Base-by-base conservation (phyloP, 1,284 basidiomycete species). In the Boletus albobrunnescens region DNA sequence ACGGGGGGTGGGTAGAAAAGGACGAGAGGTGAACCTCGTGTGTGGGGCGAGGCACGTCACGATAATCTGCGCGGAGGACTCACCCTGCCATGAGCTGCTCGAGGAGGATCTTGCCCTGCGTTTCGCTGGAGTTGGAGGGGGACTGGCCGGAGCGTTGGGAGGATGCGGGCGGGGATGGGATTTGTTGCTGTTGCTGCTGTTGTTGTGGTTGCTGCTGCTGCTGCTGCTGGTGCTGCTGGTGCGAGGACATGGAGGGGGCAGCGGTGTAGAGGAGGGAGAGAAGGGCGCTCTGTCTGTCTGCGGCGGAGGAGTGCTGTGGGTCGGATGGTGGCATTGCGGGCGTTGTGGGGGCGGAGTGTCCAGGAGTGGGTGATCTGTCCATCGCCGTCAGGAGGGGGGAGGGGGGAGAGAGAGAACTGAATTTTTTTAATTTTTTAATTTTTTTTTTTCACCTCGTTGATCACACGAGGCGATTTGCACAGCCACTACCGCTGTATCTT, bases 71-170 rank as follows among this genome's bases (percentile, higher is more conserved):
- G 22, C 22, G 22, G 6, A 14, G 55, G 23, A 74, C 83, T 71
- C 61, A 89, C 86, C 84, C 82, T 49, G 81, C 74, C 81, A 90
- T 87, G 51, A 90, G 71, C 61, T 88, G 84, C 56, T 90, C 87
- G 48, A 90, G 67, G 55, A 90, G 65, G 50, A 82, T 72, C 68
- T 88, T 86, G 42, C 83, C 83, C 61, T 86, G 84, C 1, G 77
- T 67, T 54, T 87, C 83, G 53, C 73, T 80, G 54, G 70, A 74
- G 46, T 54, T 67, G 10, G 75, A 69, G 10, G 79, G 76, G 22
- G 77, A 78, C 42, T 76, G 71, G 38, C 72, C 76, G 12, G 77
- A 71, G 61, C 81, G 70, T 57, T 79, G 77, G 0, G 80, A 56
- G 4, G 84, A 79, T 3, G 76, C 74, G 30, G 86, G 83, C 28